phyloP scores from a whole-genome alignment of 2,329 filamentous ascomycete species.

The Neurospora sp. region DNA sequence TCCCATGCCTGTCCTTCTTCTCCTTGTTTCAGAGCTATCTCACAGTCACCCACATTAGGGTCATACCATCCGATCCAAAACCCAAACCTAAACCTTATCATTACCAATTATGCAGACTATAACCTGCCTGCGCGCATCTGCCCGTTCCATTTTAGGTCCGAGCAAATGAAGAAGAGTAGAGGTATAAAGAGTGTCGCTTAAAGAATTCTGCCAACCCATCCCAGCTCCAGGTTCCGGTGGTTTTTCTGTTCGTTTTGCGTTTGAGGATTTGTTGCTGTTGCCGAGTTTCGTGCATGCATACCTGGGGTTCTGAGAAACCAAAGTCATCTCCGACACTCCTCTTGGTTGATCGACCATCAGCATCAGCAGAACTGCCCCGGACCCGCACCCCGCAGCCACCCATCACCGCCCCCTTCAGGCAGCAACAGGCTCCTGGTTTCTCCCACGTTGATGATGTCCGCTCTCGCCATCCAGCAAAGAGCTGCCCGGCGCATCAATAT shows the following conservation, averaged over 20 bases:
- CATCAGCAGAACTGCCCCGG: too few relatives aligned
- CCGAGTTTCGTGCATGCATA: background rate
- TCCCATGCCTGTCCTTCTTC: background rate
- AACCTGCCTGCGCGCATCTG: background rate
- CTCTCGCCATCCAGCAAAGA: conserved; percentile 42
- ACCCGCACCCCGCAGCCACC: background rate
- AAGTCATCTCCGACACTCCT: too few relatives aligned
- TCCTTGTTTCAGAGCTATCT: background rate
- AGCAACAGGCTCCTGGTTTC: conserved; percentile 40
- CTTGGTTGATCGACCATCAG: too few relatives aligned
- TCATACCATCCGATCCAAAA: background rate
- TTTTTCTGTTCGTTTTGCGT: background rate
- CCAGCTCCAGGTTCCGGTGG: background rate
- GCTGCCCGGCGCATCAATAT: conserved; percentile 16
- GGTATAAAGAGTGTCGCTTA: background rate
- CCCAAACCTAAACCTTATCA: background rate
- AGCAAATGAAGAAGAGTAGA: background rate
- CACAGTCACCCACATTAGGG: background rate
- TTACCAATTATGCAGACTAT: conserved; percentile 1
- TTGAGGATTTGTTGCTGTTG: background rate
- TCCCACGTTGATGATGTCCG: conserved; percentile 32
- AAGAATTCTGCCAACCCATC: background rate
- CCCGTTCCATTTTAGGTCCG: background rate
- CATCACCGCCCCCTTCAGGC: conserved; percentile 24
- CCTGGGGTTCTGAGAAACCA: too few relatives aligned